Base-by-base conservation (phyloP, 768 basidiomycete species). In the Mycena vitilis region DNA sequence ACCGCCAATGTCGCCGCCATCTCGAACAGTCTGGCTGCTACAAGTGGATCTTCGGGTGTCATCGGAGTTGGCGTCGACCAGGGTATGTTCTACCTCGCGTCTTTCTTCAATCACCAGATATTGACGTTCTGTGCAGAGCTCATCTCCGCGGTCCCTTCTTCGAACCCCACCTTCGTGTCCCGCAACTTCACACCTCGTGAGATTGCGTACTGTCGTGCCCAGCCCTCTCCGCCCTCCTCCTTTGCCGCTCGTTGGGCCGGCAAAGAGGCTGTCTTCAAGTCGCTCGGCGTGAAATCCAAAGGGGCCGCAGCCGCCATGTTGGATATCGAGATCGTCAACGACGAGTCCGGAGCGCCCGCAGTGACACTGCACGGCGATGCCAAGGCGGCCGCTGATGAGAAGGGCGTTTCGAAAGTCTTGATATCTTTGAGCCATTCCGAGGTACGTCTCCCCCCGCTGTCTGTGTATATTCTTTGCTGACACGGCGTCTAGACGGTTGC, bases 241-340 rank as follows among this genome's bases (percentile, higher is more conserved):
- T 96, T 98, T 76, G 97, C 98, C 23, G 96, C 94, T 42, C 93
- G 96, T 63, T 99, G 98, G 97, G 94, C 88, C 36, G 97, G 95
- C 59, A 99, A 99, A 81, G 98, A 99, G 79, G 97, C 96, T 4
- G 89, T 93, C 61, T 98, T 99, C 90, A 99, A 99, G 83, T 93
- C 95, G 6, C 87, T 99, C 1, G 93, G 95, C 23, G 92, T 95
- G 51, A 82, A 90, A 22, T 95, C 94, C 5, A 93, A 95, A 80
- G 98, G 98, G 45, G 97, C 96, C 13, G 94, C 88, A 8, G 96
- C 98, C 20, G 85, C 92, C n/a, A 91, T 99, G 92, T 94, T 94
- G 81, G 96, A 99, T 71, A 99, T 99, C 67, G 98, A 99, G 80
- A 96, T 99, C 74, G 83, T 97, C 66, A 90, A 93, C 53, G 87